Percentiles rank a stretch among this genome's conserved stretches.
Evolutionary conservation across 306 rosid species (phyloP).

Genomic region (Cyamopsis tetragonoloba): DNA sequence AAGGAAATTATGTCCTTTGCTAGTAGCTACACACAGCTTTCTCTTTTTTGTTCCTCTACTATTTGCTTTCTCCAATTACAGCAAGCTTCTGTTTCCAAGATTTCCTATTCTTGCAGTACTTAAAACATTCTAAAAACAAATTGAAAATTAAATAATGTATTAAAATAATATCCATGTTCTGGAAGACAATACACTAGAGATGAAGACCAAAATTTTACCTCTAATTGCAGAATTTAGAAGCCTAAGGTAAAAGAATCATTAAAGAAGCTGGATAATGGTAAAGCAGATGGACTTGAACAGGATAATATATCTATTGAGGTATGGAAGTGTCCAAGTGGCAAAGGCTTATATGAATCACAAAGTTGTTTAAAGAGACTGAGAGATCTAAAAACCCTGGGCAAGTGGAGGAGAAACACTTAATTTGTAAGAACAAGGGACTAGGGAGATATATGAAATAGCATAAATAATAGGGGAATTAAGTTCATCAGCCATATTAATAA

Average conservation of each 20-base stretch:
- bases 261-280: background rate
- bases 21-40: background rate
- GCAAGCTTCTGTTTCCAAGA: background rate
- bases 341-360: background rate
- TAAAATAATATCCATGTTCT: no score
- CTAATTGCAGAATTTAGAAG: background rate
- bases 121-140: no score
- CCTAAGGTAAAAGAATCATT: background rate
- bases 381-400: no score
- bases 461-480: no score
- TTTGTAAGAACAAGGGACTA: background rate
- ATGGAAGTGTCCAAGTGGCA: background rate
- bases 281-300: background rate
- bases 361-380: background rate
- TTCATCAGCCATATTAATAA: no score
- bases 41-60: no score
- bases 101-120: no score
- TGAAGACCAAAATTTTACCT: background rate
- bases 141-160: no score
- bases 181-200: background rate
- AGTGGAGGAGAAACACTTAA: background rate
- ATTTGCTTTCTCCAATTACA: background rate
- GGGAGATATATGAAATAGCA: no score
- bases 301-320: background rate
- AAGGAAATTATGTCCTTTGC: no score